Evolutionary conservation across 2,329 filamentous ascomycete species (phyloP).

Genomic region (Fonsecaea erecta): DNA sequence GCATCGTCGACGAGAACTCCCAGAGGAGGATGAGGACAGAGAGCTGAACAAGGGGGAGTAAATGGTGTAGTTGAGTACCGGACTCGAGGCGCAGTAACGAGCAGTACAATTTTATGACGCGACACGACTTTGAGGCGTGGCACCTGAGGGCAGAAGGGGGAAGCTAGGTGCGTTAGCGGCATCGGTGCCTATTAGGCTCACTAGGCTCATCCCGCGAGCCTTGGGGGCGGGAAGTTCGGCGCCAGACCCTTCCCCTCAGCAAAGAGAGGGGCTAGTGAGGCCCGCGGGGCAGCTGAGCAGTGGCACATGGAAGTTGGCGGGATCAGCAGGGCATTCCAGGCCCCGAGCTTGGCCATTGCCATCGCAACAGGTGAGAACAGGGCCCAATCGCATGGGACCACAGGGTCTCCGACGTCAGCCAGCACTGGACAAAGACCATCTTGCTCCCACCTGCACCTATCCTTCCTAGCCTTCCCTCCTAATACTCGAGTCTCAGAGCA

Average conservation of each 20-base stretch:
- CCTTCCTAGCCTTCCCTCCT: not conserved
- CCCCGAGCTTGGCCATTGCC: constrained; percentile 16
- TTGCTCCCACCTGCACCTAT: constrained; percentile 1
- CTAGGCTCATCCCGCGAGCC: constrained; percentile 21
- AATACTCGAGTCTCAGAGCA: not conserved
- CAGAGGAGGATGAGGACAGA: not conserved
- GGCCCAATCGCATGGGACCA: constrained; percentile 16
- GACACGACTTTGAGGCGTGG: constrained; percentile 11
- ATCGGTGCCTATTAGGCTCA: constrained; percentile 28
- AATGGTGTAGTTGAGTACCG: not conserved
- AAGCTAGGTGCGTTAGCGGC: constrained; percentile 16
- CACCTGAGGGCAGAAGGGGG: not conserved
- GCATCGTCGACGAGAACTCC: constrained; percentile 24
- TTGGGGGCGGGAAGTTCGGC: not conserved
- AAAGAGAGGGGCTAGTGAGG: not conserved
- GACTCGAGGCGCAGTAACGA: constrained; percentile 5
- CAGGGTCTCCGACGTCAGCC: constrained; percentile 24
- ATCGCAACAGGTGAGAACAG: constrained; percentile 17
- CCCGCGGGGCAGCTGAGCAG: constrained; percentile 14
- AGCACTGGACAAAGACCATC: constrained; percentile 1
- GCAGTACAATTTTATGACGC: constrained; percentile 12
- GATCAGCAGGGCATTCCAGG: constrained; percentile 27
- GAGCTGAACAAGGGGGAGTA: not conserved
- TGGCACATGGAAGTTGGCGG: constrained; percentile 10
- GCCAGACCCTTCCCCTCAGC: not conserved